These are phyloP conservation scores for Fomitopsis serialis DNA, from an alignment of 768 basidiomycete genomes.

Conservation along the genomic window DNA sequence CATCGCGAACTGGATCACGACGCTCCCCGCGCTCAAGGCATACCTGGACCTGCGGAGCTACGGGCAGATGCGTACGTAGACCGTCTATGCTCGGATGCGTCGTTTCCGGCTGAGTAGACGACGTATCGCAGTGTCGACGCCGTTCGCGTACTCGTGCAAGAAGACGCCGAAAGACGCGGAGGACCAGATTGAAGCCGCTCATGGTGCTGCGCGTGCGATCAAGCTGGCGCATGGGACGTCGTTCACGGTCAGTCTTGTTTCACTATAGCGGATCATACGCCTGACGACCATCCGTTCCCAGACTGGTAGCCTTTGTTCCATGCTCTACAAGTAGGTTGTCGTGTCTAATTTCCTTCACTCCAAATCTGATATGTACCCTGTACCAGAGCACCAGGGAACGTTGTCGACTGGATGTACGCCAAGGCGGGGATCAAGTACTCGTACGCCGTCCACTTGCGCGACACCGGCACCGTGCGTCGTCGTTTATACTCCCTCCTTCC, in stretches of 20 bases:
- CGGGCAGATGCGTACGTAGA: conserved; percentile 69
- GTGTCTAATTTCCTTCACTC: too few relatives aligned
- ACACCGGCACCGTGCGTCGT: conserved; percentile 60
- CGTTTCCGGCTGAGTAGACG: neutral
- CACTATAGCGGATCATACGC: neutral
- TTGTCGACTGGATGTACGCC: conserved; percentile 64
- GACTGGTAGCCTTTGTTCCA: conserved; percentile 42
- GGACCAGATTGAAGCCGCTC: conserved; percentile 66
- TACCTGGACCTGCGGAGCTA: conserved; percentile 79
- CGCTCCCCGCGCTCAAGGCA: conserved; percentile 46
- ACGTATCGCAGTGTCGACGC: conserved; percentile 55
- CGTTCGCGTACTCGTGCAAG: conserved; percentile 70
- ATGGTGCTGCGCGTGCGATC: conserved; percentile 58
- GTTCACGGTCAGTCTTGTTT: conserved; percentile 39
- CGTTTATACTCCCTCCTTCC: too few relatives aligned
- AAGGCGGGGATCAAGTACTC: conserved; percentile 53
- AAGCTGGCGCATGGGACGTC: conserved; percentile 46
- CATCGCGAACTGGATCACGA: conserved; percentile 61
- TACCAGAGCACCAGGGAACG: conserved; percentile 49
- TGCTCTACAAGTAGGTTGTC: conserved; percentile 36
- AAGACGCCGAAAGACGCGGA: conserved; percentile 63
- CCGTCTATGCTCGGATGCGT: too few relatives aligned
- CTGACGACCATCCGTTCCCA: conserved; percentile 18
- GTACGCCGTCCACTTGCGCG: conserved; percentile 60
- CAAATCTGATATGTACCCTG: neutral